Conservation (phyloP, 2,329 filamentous ascomycete species). For the Monosporascus sp. region DNA sequence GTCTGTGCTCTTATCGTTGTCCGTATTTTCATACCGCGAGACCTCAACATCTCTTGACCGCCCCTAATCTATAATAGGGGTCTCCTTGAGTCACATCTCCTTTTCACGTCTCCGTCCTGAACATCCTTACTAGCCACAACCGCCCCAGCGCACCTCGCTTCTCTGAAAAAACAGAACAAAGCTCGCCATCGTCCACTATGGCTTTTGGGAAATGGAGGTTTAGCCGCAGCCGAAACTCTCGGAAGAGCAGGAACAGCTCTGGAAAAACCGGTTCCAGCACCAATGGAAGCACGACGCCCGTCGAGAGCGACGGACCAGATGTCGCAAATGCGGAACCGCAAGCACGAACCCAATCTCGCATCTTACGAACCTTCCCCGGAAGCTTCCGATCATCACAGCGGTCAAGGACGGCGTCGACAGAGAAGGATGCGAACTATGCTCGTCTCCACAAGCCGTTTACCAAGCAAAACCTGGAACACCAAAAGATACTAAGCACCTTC, state of each 20-base stretch:
- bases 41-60: not conserved
- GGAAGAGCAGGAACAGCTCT: constrained; percentile 17
- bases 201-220: constrained; percentile 18
- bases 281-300: constrained; percentile 16
- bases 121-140: not conserved
- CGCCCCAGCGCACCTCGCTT: not conserved
- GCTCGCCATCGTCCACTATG: constrained; percentile 5
- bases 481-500: constrained; percentile 25
- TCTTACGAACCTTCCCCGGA: constrained; percentile 16
- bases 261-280: constrained; percentile 9
- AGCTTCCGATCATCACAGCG: constrained; percentile 11
- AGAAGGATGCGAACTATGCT: constrained; percentile 13
- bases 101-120: not conserved
- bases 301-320: constrained; percentile 13
- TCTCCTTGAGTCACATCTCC: not conserved
- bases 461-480: constrained; percentile 27
- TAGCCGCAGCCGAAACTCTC: constrained; percentile 15
- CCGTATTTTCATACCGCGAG: not conserved
- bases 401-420: constrained; percentile 12
- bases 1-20: not conserved
- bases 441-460: constrained; percentile 27
- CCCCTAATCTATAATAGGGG: too few relatives aligned
- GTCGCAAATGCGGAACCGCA: constrained; percentile 7
- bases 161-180: not conserved
- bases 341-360: constrained; percentile 6